Conservation (phyloP, 306 rosid genomes). For the Aeschynomene evenia region DNA sequence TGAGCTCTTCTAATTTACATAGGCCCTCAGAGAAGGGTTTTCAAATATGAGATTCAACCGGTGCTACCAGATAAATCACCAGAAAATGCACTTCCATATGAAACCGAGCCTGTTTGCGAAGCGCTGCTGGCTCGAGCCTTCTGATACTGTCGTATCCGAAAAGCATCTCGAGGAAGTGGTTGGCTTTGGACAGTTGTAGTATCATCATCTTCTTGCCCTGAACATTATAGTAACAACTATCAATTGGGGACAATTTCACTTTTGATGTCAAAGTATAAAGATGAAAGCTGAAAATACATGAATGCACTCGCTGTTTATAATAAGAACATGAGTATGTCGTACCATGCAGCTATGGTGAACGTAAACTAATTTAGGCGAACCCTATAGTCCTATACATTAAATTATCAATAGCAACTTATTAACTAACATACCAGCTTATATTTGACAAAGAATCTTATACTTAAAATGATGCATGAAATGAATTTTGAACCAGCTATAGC, state of each 20-base stretch:
- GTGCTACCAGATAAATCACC: conserved; percentile 95
- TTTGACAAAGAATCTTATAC: too few relatives aligned
- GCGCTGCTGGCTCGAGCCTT: conserved; percentile 68
- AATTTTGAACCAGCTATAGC: background rate
- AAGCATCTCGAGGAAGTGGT: conserved; percentile 84
- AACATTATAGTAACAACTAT: background rate
- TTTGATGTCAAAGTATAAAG: background rate
- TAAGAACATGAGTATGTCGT: too few relatives aligned
- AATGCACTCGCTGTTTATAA: background rate
- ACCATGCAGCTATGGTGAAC: too few relatives aligned
- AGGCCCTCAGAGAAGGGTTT: background rate
- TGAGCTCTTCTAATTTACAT: background rate
- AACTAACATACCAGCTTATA: too few relatives aligned
- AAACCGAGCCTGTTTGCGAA: conserved; percentile 88
- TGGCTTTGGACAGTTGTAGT: conserved; percentile 77
- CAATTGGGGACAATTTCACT: background rate
- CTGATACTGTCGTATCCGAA: conserved; percentile 80
- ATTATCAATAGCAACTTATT: too few relatives aligned
- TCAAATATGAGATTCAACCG: conserved; percentile 37
- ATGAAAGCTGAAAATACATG: background rate
- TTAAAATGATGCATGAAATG: background rate
- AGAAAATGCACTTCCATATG: conserved; percentile 90
- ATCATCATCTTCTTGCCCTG: conserved; percentile 88
- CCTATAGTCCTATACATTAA: too few relatives aligned
- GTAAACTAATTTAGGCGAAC: too few relatives aligned